Conservation (phyloP, 768 basidiomycete genomes). For the Tricholoma terreum region DNA sequence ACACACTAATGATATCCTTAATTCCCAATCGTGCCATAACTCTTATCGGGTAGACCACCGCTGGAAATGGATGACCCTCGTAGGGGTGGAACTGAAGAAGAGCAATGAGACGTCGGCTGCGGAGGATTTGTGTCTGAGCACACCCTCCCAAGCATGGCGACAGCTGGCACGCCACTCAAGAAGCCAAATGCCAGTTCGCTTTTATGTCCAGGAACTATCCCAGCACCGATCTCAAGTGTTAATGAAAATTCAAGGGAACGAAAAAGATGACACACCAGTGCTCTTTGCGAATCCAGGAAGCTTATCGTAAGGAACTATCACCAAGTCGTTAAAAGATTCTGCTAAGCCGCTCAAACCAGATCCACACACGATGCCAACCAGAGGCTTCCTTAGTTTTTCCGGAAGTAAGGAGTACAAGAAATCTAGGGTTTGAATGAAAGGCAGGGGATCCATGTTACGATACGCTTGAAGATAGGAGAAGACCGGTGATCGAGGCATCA, state of each 20-base stretch:
- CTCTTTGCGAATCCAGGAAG: constrained; percentile 75
- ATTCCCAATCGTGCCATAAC: constrained; percentile 78
- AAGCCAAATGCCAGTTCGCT: constrained; percentile 79
- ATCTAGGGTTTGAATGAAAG: constrained; percentile 27
- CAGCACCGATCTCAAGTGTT: neutral
- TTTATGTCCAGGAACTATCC: constrained; percentile 74
- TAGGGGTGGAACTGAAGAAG: constrained; percentile 72
- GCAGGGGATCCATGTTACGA: constrained; percentile 2
- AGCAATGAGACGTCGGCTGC: neutral
- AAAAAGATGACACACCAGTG: constrained; percentile 55
- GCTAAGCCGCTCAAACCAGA: constrained; percentile 80
- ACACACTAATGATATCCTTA: constrained; percentile 70
- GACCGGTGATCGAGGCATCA: too few species aligned
- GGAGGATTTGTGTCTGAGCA: constrained; percentile 15
- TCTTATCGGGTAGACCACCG: constrained; percentile 76
- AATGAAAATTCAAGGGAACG: neutral
- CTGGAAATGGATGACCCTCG: constrained; percentile 71
- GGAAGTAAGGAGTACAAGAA: constrained; percentile 35
- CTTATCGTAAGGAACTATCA: constrained; percentile 60
- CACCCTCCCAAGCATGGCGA: constrained; percentile 88
- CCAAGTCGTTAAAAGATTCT: constrained; percentile 50
- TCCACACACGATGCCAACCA: constrained; percentile 83
- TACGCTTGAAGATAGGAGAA: too few species aligned
- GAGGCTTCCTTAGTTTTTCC: constrained; percentile 41
- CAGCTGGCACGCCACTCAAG: constrained; percentile 76